A percentile compares a stretch with the other conserved stretches of the same genome.
Conservation (phyloP, 1,139 yeast species). For the Sugiyamaella sp. region DNA sequence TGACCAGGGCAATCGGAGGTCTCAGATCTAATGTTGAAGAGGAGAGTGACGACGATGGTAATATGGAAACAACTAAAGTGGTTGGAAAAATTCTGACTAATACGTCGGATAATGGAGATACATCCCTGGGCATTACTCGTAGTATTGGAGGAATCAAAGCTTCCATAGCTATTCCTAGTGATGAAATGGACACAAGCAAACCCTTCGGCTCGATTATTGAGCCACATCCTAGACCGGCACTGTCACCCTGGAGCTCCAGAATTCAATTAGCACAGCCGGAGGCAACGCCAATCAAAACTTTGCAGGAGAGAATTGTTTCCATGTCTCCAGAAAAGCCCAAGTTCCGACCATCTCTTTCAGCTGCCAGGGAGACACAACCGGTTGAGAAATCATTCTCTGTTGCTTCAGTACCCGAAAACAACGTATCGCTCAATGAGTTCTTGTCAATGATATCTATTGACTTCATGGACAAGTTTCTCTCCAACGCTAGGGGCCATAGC, state of each 20-base stretch:
- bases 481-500: conserved; percentile 37
- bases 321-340: conserved; percentile 24
- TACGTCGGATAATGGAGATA: background rate
- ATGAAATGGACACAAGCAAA: background rate
- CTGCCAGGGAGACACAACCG: background rate
- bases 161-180: background rate
- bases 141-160: background rate
- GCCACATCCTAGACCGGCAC: background rate
- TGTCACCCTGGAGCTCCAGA: conserved; percentile 7
- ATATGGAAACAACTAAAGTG: conserved; percentile 6
- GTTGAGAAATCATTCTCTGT: background rate
- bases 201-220: background rate
- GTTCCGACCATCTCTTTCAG: background rate
- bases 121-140: background rate
- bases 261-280: background rate
- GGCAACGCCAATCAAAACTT: conserved; percentile 3
- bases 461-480: conserved; percentile 41
- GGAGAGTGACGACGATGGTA: conserved; percentile 1
- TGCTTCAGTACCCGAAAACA: conserved; percentile 2
- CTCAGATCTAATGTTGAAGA: background rate
- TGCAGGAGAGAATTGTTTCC: conserved; percentile 14
- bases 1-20: conserved; percentile 15
- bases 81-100: background rate
- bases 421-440: conserved; percentile 37
- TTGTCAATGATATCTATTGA: conserved; percentile 38